phyloP scores from a whole-genome alignment of 305 asterid genomes.

The Andrographis paniculata region DNA sequence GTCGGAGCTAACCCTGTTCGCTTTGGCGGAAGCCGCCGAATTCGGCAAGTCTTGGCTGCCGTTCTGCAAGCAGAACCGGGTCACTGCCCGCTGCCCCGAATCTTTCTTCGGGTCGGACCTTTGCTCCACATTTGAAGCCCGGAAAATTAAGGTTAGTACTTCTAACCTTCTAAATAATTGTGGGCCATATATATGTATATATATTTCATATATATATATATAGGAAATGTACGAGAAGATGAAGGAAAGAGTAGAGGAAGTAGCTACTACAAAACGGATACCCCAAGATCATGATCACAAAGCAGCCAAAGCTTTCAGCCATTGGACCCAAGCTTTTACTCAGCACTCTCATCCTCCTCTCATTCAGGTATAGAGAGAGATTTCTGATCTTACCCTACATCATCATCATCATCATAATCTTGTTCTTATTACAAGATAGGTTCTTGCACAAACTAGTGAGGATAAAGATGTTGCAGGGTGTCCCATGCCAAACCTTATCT shows the following conservation, averaged over 20 bases:
- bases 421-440: conserved; percentile 14
- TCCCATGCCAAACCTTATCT: conserved; percentile 40
- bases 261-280: conserved; percentile 36
- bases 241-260: conserved; percentile 47
- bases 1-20: conserved; percentile 53
- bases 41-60: conserved; percentile 54
- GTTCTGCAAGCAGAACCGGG: conserved; percentile 41
- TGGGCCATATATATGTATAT: background rate
- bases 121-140: background rate
- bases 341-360: conserved; percentile 51
- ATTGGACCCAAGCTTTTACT: conserved; percentile 42
- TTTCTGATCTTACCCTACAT: background rate
- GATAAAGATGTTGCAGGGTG: conserved; percentile 26
- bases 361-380: conserved; percentile 33
- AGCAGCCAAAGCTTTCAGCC: conserved; percentile 23
- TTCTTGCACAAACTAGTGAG: conserved; percentile 23
- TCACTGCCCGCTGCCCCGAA: conserved; percentile 39
- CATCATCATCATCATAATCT: too few relatives aligned
- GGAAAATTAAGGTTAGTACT: conserved; percentile 25
- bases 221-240: conserved; percentile 59
- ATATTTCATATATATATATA: background rate
- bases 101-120: conserved; percentile 26
- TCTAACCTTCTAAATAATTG: background rate
- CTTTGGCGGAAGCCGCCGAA: conserved; percentile 50
- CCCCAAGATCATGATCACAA: conserved; percentile 37